Conservation (phyloP, 1,284 basidiomycete genomes). For the Flammula alnicola region DNA sequence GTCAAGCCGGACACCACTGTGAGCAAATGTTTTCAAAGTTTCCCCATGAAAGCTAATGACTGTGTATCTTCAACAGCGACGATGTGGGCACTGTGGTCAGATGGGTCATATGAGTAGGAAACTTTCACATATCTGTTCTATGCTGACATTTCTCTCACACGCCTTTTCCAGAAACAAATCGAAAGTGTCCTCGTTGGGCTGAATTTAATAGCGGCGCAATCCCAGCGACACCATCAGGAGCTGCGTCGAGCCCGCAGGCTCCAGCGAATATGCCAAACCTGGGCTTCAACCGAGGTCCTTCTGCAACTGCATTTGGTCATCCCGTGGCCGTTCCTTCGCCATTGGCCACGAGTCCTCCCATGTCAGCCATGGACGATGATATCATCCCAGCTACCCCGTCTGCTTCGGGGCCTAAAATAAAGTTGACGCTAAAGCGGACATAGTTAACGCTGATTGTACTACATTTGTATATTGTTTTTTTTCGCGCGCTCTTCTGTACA, state of each 20-base stretch:
- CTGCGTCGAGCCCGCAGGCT: slow-evolving; percentile 55
- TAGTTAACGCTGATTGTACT: slow-evolving; percentile 21
- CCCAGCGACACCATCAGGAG: slow-evolving; percentile 41
- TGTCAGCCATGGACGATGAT: slow-evolving; percentile 59
- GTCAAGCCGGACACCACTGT: slow-evolving; percentile 85
- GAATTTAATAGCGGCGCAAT: slow-evolving; percentile 82
- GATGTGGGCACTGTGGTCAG: slow-evolving; percentile 93
- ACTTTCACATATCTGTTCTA: slow-evolving; percentile 14
- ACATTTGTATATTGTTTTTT: not conserved
- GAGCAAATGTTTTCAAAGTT: slow-evolving; percentile 24
- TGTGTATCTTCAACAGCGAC: slow-evolving; percentile 54
- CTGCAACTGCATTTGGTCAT: slow-evolving; percentile 50
- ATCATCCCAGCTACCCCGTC: slow-evolving; percentile 45
- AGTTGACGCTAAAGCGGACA: slow-evolving; percentile 59
- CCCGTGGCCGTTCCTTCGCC: slow-evolving; percentile 71
- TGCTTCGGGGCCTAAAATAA: slow-evolving; percentile 65
- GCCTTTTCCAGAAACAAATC: slow-evolving; percentile 79
- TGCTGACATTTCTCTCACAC: slow-evolving; percentile 8
- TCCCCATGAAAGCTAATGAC: slow-evolving; percentile 16
- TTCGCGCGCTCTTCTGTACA: not conserved
- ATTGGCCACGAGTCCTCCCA: slow-evolving; percentile 78
- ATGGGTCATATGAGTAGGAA: slow-evolving; percentile 92
- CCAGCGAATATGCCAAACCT: slow-evolving; percentile 48
- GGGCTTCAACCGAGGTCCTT: slow-evolving; percentile 53
- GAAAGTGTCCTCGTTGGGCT: slow-evolving; percentile 91